Conservation (phyloP, 2,329 filamentous ascomycete genomes). For the Calcarisporium arbuscula region DNA sequence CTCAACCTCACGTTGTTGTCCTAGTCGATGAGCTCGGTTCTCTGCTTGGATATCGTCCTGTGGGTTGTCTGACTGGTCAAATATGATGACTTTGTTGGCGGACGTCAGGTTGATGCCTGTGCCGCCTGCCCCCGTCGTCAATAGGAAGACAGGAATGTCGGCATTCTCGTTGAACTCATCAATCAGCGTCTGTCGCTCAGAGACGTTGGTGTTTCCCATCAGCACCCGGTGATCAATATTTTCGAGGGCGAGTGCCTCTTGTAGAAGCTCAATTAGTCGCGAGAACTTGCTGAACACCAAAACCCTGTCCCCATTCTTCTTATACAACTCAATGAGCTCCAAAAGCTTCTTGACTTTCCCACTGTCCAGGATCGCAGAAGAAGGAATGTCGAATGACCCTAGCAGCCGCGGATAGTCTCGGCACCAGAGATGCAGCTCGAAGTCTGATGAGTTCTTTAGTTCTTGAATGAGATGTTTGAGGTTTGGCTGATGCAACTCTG, state of each 20-base stretch:
- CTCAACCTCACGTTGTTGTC: constrained; percentile 85
- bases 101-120: constrained; percentile 93
- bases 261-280: constrained; percentile 82
- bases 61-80: constrained; percentile 95
- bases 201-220: constrained; percentile 76
- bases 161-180: constrained; percentile 75
- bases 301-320: constrained; percentile 74
- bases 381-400: constrained; percentile 45
- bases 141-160: constrained; percentile 80
- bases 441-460: constrained; percentile 54
- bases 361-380: constrained; percentile 51
- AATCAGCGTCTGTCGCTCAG: constrained; percentile 78
- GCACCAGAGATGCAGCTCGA: constrained; percentile 61
- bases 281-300: constrained; percentile 94
- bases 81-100: constrained; percentile 96
- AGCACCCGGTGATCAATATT: constrained; percentile 76
- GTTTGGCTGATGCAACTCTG: constrained; percentile 46
- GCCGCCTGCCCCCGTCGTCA: constrained; percentile 92
- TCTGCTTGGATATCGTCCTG: constrained; percentile 98
- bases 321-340: constrained; percentile 66
- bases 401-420: constrained; percentile 49
- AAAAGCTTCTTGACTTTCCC: constrained; percentile 84
- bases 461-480: constrained; percentile 48
- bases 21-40: constrained; percentile 91
- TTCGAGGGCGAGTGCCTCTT: constrained; percentile 69